phyloP scores from a whole-genome alignment of 495 filamentous ascomycete genomes.

The Penicillium crystallinum region DNA sequence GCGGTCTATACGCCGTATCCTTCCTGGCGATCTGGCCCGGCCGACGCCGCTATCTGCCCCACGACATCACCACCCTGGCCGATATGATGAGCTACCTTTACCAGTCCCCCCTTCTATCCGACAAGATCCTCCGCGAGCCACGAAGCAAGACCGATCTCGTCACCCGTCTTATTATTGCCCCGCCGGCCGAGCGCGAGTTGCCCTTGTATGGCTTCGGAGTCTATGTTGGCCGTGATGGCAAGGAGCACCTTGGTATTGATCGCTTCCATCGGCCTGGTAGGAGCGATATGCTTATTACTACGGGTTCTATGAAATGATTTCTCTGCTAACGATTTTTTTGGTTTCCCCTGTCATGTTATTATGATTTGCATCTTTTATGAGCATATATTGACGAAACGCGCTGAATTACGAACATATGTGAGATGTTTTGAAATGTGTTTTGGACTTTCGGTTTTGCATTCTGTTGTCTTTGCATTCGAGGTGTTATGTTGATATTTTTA shows the following conservation, averaged over 20 bases:
- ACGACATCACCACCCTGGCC: conserved; percentile 62
- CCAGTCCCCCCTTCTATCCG: conserved; percentile 60
- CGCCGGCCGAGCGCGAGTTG: conserved; percentile 42
- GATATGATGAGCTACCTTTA: conserved; percentile 75
- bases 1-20: conserved; percentile 61
- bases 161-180: conserved; percentile 50
- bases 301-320: conserved; percentile 29
- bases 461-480: conserved; percentile 4
- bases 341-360: neutral
- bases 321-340: neutral
- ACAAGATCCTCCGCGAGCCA: conserved; percentile 59
- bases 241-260: conserved; percentile 63
- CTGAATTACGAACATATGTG: neutral
- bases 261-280: conserved; percentile 46
- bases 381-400: conserved; percentile 3
- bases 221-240: conserved; percentile 55
- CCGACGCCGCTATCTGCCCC: conserved; percentile 57
- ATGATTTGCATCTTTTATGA: conserved; percentile 16
- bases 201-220: conserved; percentile 59
- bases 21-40: conserved; percentile 55
- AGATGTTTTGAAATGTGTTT: neutral
- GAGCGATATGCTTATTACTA: conserved; percentile 43
- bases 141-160: conserved; percentile 58
- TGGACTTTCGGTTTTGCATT: neutral
- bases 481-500: conserved; percentile 4